Evolutionary conservation across 148 eudicot genomes (phyloP).

Genomic region (Persicaria tinctoria): DNA sequence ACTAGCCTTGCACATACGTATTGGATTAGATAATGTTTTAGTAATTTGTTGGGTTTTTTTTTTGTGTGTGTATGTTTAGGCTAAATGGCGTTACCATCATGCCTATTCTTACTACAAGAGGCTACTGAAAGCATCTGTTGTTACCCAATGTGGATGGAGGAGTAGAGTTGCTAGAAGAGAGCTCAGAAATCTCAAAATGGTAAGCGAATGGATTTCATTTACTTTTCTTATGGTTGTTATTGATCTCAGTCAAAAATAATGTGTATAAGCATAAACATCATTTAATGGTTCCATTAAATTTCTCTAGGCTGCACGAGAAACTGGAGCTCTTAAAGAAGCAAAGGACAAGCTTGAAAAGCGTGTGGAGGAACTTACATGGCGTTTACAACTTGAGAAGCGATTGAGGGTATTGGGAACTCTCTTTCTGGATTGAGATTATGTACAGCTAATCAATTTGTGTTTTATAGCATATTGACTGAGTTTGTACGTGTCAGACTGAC

Average conservation of each 20-base stretch:
- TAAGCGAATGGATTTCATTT: slow-evolving; percentile 13
- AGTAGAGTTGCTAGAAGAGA: slow-evolving; percentile 78
- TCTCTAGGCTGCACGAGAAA: slow-evolving; percentile 82
- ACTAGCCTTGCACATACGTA: too few species aligned
- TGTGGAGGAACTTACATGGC: slow-evolving; percentile 95
- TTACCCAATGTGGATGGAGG: slow-evolving; percentile 93
- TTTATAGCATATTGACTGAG: neutral
- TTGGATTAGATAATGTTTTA: neutral
- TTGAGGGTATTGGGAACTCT: slow-evolving; percentile 40
- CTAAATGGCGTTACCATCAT: slow-evolving; percentile 66
- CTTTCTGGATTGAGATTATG: neutral
- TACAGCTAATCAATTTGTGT: neutral
- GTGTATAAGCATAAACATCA: slow-evolving; percentile 1
- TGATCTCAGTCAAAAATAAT: neutral
- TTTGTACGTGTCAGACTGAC: slow-evolving; percentile 51
- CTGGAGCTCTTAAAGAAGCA: slow-evolving; percentile 98
- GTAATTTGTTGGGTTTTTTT: too few species aligned
- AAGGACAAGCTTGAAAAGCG: slow-evolving; percentile 99
- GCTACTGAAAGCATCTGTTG: slow-evolving; percentile 57
- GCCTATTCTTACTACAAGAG: slow-evolving; percentile 54
- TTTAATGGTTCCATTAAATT: neutral
- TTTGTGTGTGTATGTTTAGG: slow-evolving; percentile 28
- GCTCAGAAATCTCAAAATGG: slow-evolving; percentile 80
- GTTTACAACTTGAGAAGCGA: slow-evolving; percentile 86
- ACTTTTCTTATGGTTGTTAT: neutral